phyloP scores from a whole-genome alignment of 2,329 filamentous ascomycete genomes.

The Lizonia empirigonia region DNA sequence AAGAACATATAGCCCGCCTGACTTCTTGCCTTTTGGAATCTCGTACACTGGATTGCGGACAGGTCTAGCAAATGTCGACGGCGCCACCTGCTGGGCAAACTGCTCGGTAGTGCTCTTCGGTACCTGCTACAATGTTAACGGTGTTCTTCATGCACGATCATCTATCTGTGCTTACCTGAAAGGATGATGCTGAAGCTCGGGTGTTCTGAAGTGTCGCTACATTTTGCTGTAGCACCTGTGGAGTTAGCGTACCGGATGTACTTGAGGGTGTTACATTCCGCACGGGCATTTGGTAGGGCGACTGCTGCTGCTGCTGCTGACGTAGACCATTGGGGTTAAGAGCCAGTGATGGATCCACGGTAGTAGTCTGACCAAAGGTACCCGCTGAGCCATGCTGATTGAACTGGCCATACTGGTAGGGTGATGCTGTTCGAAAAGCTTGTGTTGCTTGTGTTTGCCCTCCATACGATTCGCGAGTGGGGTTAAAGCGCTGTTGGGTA shows the following conservation, averaged over 20 bases:
- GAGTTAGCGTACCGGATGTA: slow-evolving; percentile 37
- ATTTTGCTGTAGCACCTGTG: slow-evolving; percentile 40
- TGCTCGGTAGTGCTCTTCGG: slow-evolving; percentile 36
- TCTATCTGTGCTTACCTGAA: slow-evolving; percentile 34
- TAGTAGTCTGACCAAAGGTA: slow-evolving; percentile 34
- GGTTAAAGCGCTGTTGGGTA: slow-evolving; percentile 34
- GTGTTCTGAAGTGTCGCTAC: slow-evolving; percentile 23
- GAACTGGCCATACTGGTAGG: slow-evolving; percentile 44
- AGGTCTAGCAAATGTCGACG: slow-evolving; percentile 25
- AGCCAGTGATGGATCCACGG: slow-evolving; percentile 37
- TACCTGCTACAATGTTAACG: slow-evolving; percentile 30
- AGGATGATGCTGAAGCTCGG: slow-evolving; percentile 30
- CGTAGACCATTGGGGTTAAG: slow-evolving; percentile 32
- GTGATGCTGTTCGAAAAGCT: slow-evolving; percentile 35
- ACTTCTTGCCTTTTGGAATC: slow-evolving; percentile 42
- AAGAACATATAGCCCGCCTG: slow-evolving; percentile 51
- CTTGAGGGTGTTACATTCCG: slow-evolving; percentile 29
- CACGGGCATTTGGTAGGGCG: slow-evolving; percentile 38
- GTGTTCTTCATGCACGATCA: background rate
- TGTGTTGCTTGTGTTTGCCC: slow-evolving; percentile 28
- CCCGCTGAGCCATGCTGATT: slow-evolving; percentile 27
- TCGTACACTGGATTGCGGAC: slow-evolving; percentile 40
- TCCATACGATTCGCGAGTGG: slow-evolving; percentile 32
- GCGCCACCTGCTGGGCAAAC: slow-evolving; percentile 29
- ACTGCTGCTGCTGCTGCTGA: slow-evolving; percentile 41